Base-by-base conservation (phyloP, 2,329 filamentous ascomycete species). In the Fusarium vanettenii region DNA sequence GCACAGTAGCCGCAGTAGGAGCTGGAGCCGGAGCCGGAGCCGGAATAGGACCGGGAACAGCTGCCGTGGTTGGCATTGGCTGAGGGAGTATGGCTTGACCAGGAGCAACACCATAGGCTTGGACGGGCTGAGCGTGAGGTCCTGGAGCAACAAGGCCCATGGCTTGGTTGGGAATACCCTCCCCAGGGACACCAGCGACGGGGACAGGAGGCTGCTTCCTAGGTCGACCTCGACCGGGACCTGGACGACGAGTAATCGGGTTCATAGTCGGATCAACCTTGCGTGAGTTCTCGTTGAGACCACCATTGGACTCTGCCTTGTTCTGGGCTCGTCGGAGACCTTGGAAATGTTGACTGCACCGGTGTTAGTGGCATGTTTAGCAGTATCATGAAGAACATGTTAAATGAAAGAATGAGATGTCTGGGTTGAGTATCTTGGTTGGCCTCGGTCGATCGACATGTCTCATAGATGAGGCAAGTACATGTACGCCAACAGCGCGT, bases 161-260 rank as follows among this genome's bases (percentile, higher is more conserved):
- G n/a, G 35, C 22, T 18, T 63, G 72, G 60, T 70, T 68, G 11
- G 65, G 27, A 67, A 35, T 16, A 39, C 41, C 60, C 64, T 74
- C 65, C n/a, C 66, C 69, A 8, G 56, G 57, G 59, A 57, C 48
- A 22, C 73, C 73, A 25, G 59, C n/a, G 1, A 69, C 64, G 22
- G 73, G 41, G 48, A 64, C 74, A 43, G 77, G 73, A n/a, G 81
- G 81, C 45, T 82, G 80, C 78, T 90, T 91, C 63, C 86, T 84
- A 0, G 88, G 87, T 8, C 89, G 84, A 2, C 89, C 88, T 52
- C 89, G 86, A 14, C 89, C 89, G 5, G 89, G 89, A 0, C 89
- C 89, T 5, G 89, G 89, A 29, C 89, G 86, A 18, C 89, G 85
- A n/a, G 88, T 91, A 75, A 91, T 90, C 60, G 89, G 89, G 67